These are phyloP conservation scores for Candida frijolesensis DNA, from an alignment of 1,139 yeast genomes.

Conservation along the genomic window DNA sequence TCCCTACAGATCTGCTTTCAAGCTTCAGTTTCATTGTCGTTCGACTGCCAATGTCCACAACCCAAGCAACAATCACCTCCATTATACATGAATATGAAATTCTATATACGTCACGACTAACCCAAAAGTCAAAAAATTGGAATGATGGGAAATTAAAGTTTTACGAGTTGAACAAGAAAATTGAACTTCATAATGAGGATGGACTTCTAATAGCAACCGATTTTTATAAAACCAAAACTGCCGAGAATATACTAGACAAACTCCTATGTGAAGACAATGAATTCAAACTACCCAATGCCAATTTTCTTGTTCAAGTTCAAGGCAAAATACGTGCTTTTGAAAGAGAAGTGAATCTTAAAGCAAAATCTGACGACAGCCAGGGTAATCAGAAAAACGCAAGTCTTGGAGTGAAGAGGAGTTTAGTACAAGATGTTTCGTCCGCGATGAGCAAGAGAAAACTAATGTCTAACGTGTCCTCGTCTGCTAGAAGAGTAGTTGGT, in stretches of 20 bases:
- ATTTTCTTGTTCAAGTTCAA: slow-evolving; percentile 20
- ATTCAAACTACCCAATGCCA: slow-evolving; percentile 19
- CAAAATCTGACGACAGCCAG: neutral
- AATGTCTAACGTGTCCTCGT: neutral
- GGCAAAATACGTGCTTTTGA: slow-evolving; percentile 16
- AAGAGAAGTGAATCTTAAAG: slow-evolving; percentile 15
- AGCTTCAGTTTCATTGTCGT: neutral
- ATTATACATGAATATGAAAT: slow-evolving; percentile 10
- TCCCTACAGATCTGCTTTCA: no score
- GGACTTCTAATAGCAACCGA: slow-evolving; percentile 35
- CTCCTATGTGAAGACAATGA: slow-evolving; percentile 17
- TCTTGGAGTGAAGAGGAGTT: neutral
- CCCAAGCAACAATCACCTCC: slow-evolving; percentile 4
- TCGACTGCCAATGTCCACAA: neutral
- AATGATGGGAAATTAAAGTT: slow-evolving; percentile 52
- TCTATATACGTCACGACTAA: slow-evolving; percentile 27
- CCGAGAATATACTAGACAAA: slow-evolving; percentile 13
- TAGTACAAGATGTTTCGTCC: neutral
- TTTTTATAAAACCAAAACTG: slow-evolving; percentile 17
- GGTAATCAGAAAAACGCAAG: neutral
- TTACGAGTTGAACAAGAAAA: slow-evolving; percentile 50
- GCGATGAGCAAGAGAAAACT: neutral
- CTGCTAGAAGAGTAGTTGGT: neutral
- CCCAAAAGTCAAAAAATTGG: slow-evolving; percentile 57
- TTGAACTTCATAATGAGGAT: slow-evolving; percentile 36